Evolutionary conservation across 371 early-diverging fungal species (phyloP), one percentile per base, ranked within the genome.

Genomic region (Mucor ambiguus): DNA sequence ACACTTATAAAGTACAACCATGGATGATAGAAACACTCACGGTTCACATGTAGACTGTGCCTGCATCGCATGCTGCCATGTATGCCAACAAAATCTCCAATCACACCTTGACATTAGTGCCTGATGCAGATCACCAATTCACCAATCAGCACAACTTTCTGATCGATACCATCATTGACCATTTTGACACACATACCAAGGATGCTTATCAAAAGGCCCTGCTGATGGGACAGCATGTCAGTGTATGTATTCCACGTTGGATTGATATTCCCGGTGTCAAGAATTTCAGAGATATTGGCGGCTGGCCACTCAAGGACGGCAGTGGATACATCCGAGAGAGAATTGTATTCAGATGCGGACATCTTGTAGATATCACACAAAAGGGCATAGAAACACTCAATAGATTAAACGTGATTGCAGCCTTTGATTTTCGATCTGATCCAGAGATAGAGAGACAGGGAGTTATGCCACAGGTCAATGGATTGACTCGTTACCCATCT

Each of bases 271-370:
- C 83, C 18, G 88, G 88, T 10, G 85, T 87, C 35, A 77, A 77
- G 55, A 87, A 87, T 60, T 86, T 87, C 64, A 78, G 88, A 64
- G 86, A 85, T 63, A 68, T 85, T 24, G 88, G 88, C 37, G 86
- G 83, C 7, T 83, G 77, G 75, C 70, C 76, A 32, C 26, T 78
- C 10, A 71, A 70, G n/a, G 75, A 75, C 63, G 77, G 80, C 14
- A 71, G 61, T 43, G 80, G 75, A 38, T 78, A 80, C 67, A 72
- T 83, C 61, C 72, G 79, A 41, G 74, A 77, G 60, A 65, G 83
- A 63, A 76, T 63, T 58, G 67, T 80, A n/a, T 83, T 83, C 64
- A 70, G 83, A 68, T 77, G 79, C 56, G 83, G 79, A 22, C 73
- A 83, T 61, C 65, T 85, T 10, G 79, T 78, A 7, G 72, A 72